A percentile compares a stretch with the other conserved stretches of the same genome.
These are phyloP conservation scores for Rhizomucor pusillus DNA, from an alignment of 371 early-diverging fungal species.

Conservation along the genomic window DNA sequence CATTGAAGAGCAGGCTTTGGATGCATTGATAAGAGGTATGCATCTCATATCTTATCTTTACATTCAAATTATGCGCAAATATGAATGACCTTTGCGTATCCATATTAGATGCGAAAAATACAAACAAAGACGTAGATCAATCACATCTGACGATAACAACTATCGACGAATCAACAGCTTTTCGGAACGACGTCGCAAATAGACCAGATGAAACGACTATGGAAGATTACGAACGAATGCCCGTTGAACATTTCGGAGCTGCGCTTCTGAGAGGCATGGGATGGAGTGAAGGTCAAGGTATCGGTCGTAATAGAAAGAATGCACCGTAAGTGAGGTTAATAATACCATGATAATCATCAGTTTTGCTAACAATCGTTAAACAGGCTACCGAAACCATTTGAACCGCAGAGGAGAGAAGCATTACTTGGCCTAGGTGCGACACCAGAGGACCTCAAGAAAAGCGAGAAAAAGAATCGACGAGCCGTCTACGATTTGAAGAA, in stretches of 20 bases:
- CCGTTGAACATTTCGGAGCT: slow-evolving; percentile 88
- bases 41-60: too few species aligned
- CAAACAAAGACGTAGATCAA: slow-evolving; percentile 42
- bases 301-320: slow-evolving; percentile 52
- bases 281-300: slow-evolving; percentile 77
- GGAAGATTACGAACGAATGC: slow-evolving; percentile 82
- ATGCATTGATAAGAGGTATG: slow-evolving; percentile 52
- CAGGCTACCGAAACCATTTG: slow-evolving; percentile 27
- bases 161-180: slow-evolving; percentile 46
- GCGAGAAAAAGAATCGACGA: slow-evolving; percentile 21
- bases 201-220: slow-evolving; percentile 65
- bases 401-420: slow-evolving; percentile 61
- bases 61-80: too few species aligned
- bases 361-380: neutral
- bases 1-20: slow-evolving; percentile 56
- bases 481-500: slow-evolving; percentile 41
- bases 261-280: slow-evolving; percentile 92
- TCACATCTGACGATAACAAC: slow-evolving; percentile 46
- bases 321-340: slow-evolving; percentile 23
- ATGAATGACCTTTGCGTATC: neutral
- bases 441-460: slow-evolving; percentile 38
- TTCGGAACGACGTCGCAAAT: slow-evolving; percentile 46
- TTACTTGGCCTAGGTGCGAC: slow-evolving; percentile 78
- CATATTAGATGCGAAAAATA: slow-evolving; percentile 41
- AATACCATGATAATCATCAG: slow-evolving; percentile 1